Conservation (phyloP, 164 flowering plant species). For the Aristolochia fimbriata region DNA sequence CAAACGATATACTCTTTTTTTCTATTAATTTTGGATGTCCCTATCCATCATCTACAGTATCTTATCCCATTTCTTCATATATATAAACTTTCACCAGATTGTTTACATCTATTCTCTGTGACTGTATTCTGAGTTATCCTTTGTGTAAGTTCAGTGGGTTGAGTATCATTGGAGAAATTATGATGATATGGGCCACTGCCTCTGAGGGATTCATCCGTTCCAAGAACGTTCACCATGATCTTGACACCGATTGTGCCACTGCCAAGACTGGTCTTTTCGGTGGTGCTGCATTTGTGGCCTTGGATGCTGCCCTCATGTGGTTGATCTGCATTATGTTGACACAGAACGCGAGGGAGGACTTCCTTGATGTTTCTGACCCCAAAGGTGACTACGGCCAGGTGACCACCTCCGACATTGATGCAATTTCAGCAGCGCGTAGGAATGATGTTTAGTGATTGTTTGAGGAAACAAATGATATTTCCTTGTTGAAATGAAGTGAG, state of each 20-base stretch:
- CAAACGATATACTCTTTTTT: background rate
- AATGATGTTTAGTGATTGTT: background rate
- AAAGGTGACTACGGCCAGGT: constrained; percentile 36
- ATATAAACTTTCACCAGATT: background rate
- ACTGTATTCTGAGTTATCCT: too few species aligned
- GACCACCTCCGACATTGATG: constrained; percentile 13
- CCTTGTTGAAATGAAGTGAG: background rate
- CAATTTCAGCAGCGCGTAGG: background rate
- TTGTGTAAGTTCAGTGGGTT: constrained; percentile 27
- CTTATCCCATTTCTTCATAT: background rate
- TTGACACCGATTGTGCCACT: constrained; percentile 22
- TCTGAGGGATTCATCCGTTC: constrained; percentile 49
- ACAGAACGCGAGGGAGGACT: constrained; percentile 29
- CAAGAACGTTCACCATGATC: constrained; percentile 24
- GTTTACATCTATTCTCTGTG: background rate
- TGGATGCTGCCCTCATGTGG: constrained; percentile 39
- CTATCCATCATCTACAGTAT: too few species aligned
- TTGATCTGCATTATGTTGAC: constrained; percentile 37
- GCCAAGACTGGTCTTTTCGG: constrained; percentile 46
- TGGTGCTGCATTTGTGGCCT: constrained; percentile 37
- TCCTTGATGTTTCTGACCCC: constrained; percentile 22
- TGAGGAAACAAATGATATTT: background rate
- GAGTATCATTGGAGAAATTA: constrained; percentile 40
- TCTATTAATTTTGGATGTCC: too few species aligned
- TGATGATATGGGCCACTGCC: constrained; percentile 76